Conservation (phyloP, 306 rosid genomes). For the Quercus alba region DNA sequence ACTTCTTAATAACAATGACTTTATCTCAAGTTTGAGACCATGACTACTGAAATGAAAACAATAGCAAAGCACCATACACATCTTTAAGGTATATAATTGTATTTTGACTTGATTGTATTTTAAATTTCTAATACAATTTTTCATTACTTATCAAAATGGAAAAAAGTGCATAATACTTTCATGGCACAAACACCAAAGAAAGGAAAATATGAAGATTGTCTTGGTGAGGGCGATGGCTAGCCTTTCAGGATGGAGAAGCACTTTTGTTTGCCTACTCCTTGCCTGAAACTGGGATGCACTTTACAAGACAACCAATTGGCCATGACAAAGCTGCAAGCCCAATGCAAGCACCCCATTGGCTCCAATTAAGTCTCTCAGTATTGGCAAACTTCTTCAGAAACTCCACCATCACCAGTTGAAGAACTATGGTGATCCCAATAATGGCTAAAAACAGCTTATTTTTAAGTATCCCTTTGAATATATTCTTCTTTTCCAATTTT, state of each 20-base stretch:
- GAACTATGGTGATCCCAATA: constrained; percentile 13
- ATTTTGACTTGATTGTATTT: too few species aligned
- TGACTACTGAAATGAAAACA: not conserved
- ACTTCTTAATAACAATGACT: too few species aligned
- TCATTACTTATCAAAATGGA: too few species aligned
- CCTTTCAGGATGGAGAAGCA: not conserved
- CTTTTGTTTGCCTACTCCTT: not conserved
- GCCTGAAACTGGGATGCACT: constrained; percentile 16
- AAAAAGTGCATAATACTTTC: not conserved
- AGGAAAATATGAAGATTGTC: not conserved
- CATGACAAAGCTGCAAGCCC: constrained; percentile 31
- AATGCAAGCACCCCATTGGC: constrained; percentile 24
- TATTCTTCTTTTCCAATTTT: constrained; percentile 26
- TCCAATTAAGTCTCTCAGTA: constrained; percentile 21
- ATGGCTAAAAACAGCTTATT: constrained; percentile 23
- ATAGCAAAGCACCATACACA: too few species aligned
- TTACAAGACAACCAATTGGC: constrained; percentile 27
- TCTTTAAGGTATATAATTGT: not conserved
- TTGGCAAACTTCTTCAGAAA: constrained; percentile 23
- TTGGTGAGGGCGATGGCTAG: not conserved
- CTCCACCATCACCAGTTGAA: constrained; percentile 27
- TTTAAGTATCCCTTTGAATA: constrained; percentile 10
- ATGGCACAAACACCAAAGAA: not conserved
- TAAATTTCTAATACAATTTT: too few species aligned
- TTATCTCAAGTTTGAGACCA: not conserved